These are phyloP conservation scores for Backusella parvicylindrica DNA, from an alignment of 192 early-diverging fungal genomes.

Conservation along the genomic window DNA sequence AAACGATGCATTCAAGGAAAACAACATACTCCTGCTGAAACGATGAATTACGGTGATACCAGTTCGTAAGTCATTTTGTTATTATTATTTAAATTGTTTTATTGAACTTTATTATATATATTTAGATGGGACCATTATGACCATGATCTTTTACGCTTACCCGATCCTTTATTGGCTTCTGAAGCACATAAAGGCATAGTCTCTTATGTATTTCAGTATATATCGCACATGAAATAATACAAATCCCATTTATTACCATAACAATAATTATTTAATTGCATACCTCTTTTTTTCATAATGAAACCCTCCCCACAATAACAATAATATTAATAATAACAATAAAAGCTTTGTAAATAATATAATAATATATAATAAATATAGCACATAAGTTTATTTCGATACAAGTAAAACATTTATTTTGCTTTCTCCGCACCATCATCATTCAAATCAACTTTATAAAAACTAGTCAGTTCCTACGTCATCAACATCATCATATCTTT, in stretches of 20 bases:
- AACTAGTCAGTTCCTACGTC: not conserved
- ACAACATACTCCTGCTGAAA: constrained; percentile 62
- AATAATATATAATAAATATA: not conserved
- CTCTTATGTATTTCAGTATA: constrained; percentile 82
- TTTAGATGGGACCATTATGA: constrained; percentile 75
- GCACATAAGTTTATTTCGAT: not conserved
- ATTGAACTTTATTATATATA: not conserved
- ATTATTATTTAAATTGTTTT: not conserved
- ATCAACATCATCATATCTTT: too few species aligned
- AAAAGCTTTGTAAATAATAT: not conserved
- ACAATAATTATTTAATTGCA: not conserved
- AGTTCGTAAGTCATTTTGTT: constrained; percentile 44
- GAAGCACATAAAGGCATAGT: constrained; percentile 59
- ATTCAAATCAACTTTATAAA: not conserved
- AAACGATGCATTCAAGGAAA: constrained; percentile 78
- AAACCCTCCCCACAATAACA: too few species aligned
- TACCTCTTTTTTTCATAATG: not conserved
- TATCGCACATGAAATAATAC: constrained; percentile 48
- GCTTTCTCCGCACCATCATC: not conserved
- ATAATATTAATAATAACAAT: not conserved
- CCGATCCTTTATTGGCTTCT: constrained; percentile 58
- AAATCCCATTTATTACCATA: not conserved
- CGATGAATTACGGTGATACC: constrained; percentile 76
- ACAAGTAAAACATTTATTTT: not conserved
- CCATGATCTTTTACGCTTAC: constrained; percentile 49